phyloP scores from a whole-genome alignment of 352 stramenopile genomes.

The Pythium guiyangense region DNA sequence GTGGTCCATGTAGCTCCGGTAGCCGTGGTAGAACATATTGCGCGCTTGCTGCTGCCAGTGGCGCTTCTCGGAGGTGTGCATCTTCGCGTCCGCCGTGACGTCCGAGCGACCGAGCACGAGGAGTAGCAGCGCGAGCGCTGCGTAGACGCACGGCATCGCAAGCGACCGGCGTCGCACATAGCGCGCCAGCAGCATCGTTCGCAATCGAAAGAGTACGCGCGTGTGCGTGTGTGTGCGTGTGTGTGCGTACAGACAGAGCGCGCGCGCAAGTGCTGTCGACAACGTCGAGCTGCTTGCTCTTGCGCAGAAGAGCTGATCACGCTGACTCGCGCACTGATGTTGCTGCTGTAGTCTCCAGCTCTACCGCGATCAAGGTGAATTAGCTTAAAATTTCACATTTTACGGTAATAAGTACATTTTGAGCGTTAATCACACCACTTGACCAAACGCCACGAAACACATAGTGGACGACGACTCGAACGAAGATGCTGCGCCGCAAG shows the following conservation, averaged over 20 bases:
- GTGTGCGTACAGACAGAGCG: too few relatives aligned
- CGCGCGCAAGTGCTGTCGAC: too few relatives aligned
- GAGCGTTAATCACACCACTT: too few relatives aligned
- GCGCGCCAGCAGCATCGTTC: neutral
- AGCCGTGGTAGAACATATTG: constrained; percentile 90
- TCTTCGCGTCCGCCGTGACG: constrained; percentile 18
- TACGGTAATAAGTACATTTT: too few relatives aligned
- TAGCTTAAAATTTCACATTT: too few relatives aligned
- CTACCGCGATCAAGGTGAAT: too few relatives aligned
- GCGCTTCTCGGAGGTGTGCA: constrained; percentile 67
- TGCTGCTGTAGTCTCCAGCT: too few relatives aligned
- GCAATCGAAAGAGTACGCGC: too few relatives aligned
- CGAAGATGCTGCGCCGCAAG: constrained; percentile 47
- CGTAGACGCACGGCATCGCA: neutral
- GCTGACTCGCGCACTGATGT: too few relatives aligned
- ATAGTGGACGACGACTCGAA: neutral
- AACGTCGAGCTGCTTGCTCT: too few relatives aligned
- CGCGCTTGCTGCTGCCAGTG: constrained; percentile 71
- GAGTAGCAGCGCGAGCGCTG: neutral
- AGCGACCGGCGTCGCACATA: neutral
- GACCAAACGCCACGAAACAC: neutral
- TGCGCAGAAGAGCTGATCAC: too few relatives aligned
- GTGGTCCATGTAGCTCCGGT: constrained; percentile 84
- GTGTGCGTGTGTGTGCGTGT: too few relatives aligned
- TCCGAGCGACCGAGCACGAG: neutral